phyloP scores from a whole-genome alignment of 257 asterid species.

The Solanum bulbocastanum region DNA sequence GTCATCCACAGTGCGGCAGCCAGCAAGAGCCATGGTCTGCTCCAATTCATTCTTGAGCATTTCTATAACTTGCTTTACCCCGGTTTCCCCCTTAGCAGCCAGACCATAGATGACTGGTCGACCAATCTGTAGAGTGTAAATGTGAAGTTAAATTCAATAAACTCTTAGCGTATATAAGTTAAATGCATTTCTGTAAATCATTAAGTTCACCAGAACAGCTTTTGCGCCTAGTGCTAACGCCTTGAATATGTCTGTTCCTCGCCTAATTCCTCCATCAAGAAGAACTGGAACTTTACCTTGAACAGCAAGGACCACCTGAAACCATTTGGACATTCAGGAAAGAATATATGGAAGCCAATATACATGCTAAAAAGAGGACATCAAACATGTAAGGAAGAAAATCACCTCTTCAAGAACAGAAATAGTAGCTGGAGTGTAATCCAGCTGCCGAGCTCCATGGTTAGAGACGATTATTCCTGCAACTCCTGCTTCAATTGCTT shows the following conservation, averaged over 20 bases:
- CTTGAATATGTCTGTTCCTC: conserved; percentile 65
- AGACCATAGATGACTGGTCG: conserved; percentile 44
- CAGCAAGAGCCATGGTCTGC: conserved; percentile 53
- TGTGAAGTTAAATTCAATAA: too few species aligned
- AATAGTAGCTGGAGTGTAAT: conserved; percentile 49
- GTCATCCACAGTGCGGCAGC: conserved; percentile 36
- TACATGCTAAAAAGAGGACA: neutral
- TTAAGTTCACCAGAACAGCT: conserved; percentile 41
- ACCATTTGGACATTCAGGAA: neutral
- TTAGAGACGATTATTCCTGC: conserved; percentile 54
- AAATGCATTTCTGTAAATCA: neutral
- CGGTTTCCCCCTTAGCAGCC: conserved; percentile 44
- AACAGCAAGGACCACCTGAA: conserved; percentile 48
- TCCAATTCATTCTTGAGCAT: conserved; percentile 56
- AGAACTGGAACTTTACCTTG: conserved; percentile 49
- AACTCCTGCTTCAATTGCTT: conserved; percentile 52
- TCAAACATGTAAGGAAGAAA: neutral
- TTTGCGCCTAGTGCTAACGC: conserved; percentile 66
- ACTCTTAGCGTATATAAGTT: neutral
- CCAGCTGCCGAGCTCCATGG: conserved; percentile 64
- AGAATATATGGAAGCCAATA: neutral
- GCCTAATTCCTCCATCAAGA: conserved; percentile 63
- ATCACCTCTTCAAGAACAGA: conserved; percentile 52
- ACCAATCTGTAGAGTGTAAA: conserved; percentile 26
- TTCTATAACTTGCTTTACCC: conserved; percentile 32